Percentiles rank a stretch among this genome's conserved stretches.
Conservation (phyloP, 192 early-diverging fungal species). For the Phycomyces nitens region DNA sequence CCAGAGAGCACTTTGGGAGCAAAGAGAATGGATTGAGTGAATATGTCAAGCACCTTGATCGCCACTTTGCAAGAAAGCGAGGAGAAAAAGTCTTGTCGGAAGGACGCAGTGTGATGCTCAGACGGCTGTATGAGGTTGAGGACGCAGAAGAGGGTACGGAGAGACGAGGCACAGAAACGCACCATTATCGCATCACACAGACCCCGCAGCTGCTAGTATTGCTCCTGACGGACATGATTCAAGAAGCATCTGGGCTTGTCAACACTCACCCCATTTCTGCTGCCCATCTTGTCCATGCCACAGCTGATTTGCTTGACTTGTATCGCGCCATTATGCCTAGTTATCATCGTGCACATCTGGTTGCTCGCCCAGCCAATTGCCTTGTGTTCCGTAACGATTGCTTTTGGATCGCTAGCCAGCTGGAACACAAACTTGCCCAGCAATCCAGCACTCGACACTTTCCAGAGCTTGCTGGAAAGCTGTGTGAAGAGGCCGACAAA, state of each 20-base stretch:
- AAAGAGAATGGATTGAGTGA: slow-evolving; percentile 19
- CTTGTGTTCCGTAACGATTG: slow-evolving; percentile 72
- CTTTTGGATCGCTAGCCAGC: slow-evolving; percentile 54
- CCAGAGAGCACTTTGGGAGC: slow-evolving; percentile 5
- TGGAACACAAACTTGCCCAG: slow-evolving; percentile 30
- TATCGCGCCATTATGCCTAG: slow-evolving; percentile 63
- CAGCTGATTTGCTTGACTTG: slow-evolving; percentile 48
- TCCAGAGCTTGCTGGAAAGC: background rate
- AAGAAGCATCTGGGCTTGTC: slow-evolving; percentile 20
- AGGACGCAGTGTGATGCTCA: slow-evolving; percentile 47
- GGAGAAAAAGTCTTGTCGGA: slow-evolving; percentile 39
- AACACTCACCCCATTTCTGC: slow-evolving; percentile 23
- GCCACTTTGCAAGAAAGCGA: slow-evolving; percentile 44
- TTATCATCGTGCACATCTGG: slow-evolving; percentile 52
- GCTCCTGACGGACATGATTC: slow-evolving; percentile 14
- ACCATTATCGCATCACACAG: slow-evolving; percentile 29
- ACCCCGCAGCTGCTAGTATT: slow-evolving; percentile 23
- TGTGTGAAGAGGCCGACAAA: slow-evolving; percentile 7
- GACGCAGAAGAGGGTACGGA: slow-evolving; percentile 17
- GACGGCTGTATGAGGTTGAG: slow-evolving; percentile 41
- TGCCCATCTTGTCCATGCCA: slow-evolving; percentile 40
- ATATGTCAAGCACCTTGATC: slow-evolving; percentile 48
- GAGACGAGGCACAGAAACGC: background rate
- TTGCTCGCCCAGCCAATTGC: slow-evolving; percentile 48
- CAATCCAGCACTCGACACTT: slow-evolving; percentile 3